Evolutionary conservation across 345 rosid genomes (phyloP).

Genomic region (Bruguiera gymnorhiza): DNA sequence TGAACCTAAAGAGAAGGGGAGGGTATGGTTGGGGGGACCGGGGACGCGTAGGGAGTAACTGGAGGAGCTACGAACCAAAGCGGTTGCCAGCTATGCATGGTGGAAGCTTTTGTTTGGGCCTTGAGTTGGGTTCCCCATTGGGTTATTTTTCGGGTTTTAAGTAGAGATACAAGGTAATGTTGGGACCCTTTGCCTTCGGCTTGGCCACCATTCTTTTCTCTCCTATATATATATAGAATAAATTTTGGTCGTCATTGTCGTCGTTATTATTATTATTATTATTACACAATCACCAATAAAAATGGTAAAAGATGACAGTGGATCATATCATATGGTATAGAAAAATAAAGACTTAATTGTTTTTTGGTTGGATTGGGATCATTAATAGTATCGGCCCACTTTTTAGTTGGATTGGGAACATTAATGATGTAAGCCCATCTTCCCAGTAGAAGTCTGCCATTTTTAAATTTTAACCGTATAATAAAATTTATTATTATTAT

Average conservation of each 20-base stretch:
- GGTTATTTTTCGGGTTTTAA: not conserved
- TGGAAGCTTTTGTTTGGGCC: conserved; percentile 31
- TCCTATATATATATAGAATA: too few species aligned
- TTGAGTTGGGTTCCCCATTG: not conserved
- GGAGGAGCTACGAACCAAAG: conserved; percentile 15
- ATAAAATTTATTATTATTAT: too few species aligned
- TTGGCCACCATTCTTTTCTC: too few species aligned
- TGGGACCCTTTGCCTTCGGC: too few species aligned
- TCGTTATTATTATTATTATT: not conserved
- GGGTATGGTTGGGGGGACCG: not conserved
- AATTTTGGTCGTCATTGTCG: too few species aligned
- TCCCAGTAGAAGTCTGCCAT: not conserved
- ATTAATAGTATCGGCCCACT: too few species aligned
- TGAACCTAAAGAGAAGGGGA: not conserved
- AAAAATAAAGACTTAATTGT: conserved; percentile 7
- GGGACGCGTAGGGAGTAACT: conserved; percentile 23
- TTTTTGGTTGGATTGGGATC: not conserved
- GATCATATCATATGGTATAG: conserved; percentile 4
- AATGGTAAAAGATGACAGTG: conserved; percentile 15
- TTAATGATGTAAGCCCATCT: not conserved
- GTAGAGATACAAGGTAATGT: not conserved
- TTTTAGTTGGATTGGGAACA: too few species aligned
- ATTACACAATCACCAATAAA: not conserved
- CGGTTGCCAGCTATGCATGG: conserved; percentile 34
- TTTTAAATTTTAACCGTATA: too few species aligned